Evolutionary conservation across 2,329 filamentous ascomycete genomes (phyloP).

Genomic region (Lasiodiplodia hormozganensis): DNA sequence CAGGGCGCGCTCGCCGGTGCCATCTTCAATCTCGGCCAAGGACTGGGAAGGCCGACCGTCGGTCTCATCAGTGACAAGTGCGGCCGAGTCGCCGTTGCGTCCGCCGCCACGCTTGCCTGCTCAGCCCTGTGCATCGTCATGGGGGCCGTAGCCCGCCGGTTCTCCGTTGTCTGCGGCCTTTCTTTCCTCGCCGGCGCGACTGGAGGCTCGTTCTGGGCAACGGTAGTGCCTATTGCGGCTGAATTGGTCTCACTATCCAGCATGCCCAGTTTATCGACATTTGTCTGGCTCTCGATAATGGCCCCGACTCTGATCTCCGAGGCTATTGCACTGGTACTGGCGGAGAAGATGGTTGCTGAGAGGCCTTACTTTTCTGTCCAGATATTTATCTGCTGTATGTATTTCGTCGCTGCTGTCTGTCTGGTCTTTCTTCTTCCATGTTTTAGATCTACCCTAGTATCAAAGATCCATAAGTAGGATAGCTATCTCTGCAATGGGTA

Average conservation of each 20-base stretch:
- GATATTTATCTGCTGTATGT: slow-evolving; percentile 1
- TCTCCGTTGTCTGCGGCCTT: slow-evolving; percentile 47
- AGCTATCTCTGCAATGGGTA: no score
- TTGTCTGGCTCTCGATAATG: slow-evolving; percentile 44
- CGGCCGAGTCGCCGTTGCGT: slow-evolving; percentile 49
- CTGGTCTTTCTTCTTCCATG: background rate
- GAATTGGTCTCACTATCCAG: slow-evolving; percentile 48
- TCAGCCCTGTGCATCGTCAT: slow-evolving; percentile 45
- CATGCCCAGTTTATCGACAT: slow-evolving; percentile 45
- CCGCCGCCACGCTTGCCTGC: slow-evolving; percentile 42
- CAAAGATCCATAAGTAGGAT: no score
- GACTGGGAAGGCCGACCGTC: slow-evolving; percentile 51
- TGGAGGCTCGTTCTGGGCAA: slow-evolving; percentile 55
- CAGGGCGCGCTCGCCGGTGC: slow-evolving; percentile 49
- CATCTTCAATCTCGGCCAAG: slow-evolving; percentile 55
- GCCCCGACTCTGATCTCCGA: slow-evolving; percentile 29
- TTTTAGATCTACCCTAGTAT: background rate
- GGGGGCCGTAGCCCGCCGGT: slow-evolving; percentile 53
- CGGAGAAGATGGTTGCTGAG: background rate
- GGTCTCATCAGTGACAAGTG: slow-evolving; percentile 51
- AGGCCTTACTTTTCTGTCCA: background rate
- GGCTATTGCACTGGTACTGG: slow-evolving; percentile 28
- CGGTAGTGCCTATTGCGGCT: slow-evolving; percentile 44
- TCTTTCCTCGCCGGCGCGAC: slow-evolving; percentile 49
- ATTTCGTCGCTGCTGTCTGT: background rate